phyloP scores from a whole-genome alignment of 2,329 filamentous ascomycete genomes.

The Ophiosphaerella herpotricha region DNA sequence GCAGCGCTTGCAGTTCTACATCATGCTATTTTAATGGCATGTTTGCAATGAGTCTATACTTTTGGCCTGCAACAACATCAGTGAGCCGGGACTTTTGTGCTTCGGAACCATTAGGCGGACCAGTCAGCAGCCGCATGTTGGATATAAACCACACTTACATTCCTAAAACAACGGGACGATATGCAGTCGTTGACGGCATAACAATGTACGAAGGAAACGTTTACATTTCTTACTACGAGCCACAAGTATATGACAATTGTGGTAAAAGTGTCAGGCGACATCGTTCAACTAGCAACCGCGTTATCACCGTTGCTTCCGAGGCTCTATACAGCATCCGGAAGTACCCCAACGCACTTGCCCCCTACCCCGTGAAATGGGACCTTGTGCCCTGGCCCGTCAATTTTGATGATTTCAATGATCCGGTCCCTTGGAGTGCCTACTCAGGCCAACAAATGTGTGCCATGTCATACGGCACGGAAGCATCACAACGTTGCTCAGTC shows the following conservation, averaged over 20 bases:
- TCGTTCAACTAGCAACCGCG: conserved; percentile 4
- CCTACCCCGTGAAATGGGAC: conserved; percentile 3
- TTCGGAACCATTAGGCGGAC: conserved; percentile 8
- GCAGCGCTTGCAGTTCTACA: conserved; percentile 18
- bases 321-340: conserved; percentile 18
- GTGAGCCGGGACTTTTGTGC: conserved; percentile 19
- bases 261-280: conserved; percentile 1
- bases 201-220: conserved; percentile 25
- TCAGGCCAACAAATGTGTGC: conserved; percentile 1
- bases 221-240: conserved; percentile 17
- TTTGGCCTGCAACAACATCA: conserved; percentile 15
- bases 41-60: conserved; percentile 19
- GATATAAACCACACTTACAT: conserved; percentile 18
- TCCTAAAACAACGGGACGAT: conserved; percentile 19
- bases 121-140: conserved; percentile 4
- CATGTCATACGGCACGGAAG: background rate
- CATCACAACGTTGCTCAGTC: conserved; percentile 3
- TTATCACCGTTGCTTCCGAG: conserved; percentile 19
- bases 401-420: conserved; percentile 19
- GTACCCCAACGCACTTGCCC: conserved; percentile 12
- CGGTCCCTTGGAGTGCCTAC: conserved; percentile 15
- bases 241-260: conserved; percentile 18
- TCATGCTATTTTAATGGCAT: conserved; percentile 14
- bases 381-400: conserved; percentile 13
- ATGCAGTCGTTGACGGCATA: conserved; percentile 16